Evolutionary conservation across 305 asterid species (phyloP), one percentile per base, ranked within the genome.

Genomic region (Fraxinus nigra): DNA sequence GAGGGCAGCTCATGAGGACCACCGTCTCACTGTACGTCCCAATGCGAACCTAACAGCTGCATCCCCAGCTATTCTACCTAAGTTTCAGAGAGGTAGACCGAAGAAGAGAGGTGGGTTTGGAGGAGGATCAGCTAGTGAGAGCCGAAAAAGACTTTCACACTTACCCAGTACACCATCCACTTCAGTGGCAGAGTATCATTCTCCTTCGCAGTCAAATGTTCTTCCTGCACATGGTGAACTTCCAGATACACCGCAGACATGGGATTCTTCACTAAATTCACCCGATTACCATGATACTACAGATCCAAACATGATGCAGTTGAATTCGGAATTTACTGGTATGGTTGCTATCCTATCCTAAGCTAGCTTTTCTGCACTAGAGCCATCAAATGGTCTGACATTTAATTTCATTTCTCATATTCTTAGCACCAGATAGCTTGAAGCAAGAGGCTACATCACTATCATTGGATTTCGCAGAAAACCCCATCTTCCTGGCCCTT

Each of bases 1-100:
- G 76, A 87, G 90, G 76, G 88, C 91, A 63, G 92, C 96, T 83
- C 92, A 87, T 26, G 96, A 93, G 87, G 91, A 86, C 83, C 90
- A 91, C 79, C 94, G 91, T 30, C 91, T 92, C 56, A 32, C 85
- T 34, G 48, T 85, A 28, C 87, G 82, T 24, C 87, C 90, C 5
- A 93, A 90, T 75, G 38, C 84, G 70, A 73, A 83, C 34, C 79
- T 90, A 59, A 88, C 84, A 11, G 84, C 85, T 13, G 84, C 83
- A 75, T 85, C 89, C 70, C 82, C 86, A n/a, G 83, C 82, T 76
- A 78, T 84, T 65, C 88, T 86, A 6, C 91, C 93, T 40, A 92
- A 81, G 86, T 85, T 48, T 26, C 91, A 86, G 87, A 84, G 93
- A 77, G 92, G 94, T 26, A 88, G 91, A 73, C 90, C 93, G 4